Conservation (phyloP, 2,329 filamentous ascomycete species). For the Conoideocrella luteorostrata region DNA sequence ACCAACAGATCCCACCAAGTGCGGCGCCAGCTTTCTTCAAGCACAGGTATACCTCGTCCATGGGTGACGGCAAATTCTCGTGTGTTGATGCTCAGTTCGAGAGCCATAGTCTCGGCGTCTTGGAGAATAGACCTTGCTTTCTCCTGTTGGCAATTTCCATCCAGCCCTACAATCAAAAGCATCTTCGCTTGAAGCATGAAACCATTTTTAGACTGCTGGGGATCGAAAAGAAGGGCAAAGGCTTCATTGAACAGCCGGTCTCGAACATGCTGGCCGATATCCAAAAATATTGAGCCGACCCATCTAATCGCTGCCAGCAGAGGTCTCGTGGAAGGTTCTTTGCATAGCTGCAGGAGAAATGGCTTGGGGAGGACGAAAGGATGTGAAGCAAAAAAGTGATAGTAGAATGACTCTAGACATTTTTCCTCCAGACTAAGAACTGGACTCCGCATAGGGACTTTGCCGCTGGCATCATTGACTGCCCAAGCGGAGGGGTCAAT, state of each 20-base stretch:
- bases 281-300: slow-evolving; percentile 50
- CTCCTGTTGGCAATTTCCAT: slow-evolving; percentile 67
- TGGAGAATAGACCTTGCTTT: slow-evolving; percentile 61
- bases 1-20: slow-evolving; percentile 87
- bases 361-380: slow-evolving; percentile 52
- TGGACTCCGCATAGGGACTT: slow-evolving; percentile 15
- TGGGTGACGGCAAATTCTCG: slow-evolving; percentile 58
- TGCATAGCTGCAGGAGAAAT: slow-evolving; percentile 40
- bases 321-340: slow-evolving; percentile 41
- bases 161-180: slow-evolving; percentile 68
- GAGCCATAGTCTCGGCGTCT: slow-evolving; percentile 62
- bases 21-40: slow-evolving; percentile 78
- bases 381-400: slow-evolving; percentile 50
- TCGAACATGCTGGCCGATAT: slow-evolving; percentile 34
- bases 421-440: slow-evolving; percentile 38
- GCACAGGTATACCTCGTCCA: slow-evolving; percentile 56
- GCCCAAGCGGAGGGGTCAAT: slow-evolving; percentile 16
- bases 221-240: slow-evolving; percentile 41
- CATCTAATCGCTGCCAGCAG: slow-evolving; percentile 50
- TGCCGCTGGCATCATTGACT: slow-evolving; percentile 10
- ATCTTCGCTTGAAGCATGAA: slow-evolving; percentile 73
- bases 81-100: slow-evolving; percentile 71
- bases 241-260: slow-evolving; percentile 53
- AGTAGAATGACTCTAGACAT: slow-evolving; percentile 53
- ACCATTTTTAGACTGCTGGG: slow-evolving; percentile 42